These are phyloP conservation scores for Gracilaria domingensis DNA, from an alignment of 23 red algal genomes.

Conservation along the genomic window DNA sequence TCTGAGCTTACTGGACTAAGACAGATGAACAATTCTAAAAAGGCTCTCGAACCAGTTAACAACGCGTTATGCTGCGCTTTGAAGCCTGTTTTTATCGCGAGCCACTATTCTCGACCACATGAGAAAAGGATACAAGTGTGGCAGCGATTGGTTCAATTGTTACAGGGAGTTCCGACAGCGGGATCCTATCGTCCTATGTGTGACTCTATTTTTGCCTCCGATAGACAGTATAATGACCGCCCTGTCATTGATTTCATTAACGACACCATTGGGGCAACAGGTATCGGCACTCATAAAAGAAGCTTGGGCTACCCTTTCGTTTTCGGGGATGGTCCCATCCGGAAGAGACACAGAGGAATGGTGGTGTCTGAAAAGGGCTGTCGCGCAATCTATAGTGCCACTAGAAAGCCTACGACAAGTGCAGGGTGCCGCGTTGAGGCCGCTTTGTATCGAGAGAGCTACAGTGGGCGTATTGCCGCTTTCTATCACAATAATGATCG, in stretches of 20 bases:
- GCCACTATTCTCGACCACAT: slow-evolving; percentile 4
- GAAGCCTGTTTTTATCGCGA: slow-evolving; percentile 11
- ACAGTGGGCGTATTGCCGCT: slow-evolving; percentile 14
- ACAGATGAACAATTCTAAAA: slow-evolving; percentile 45
- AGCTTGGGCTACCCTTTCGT: not conserved
- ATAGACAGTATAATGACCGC: slow-evolving; percentile 12
- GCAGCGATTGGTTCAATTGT: not conserved
- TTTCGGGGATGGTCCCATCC: not conserved
- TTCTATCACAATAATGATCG: too few relatives aligned
- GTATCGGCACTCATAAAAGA: not conserved
- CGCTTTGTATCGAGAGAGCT: slow-evolving; percentile 37
- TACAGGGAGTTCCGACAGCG: slow-evolving; percentile 33
- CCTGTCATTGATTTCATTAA: not conserved
- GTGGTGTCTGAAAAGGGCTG: slow-evolving; percentile 4
- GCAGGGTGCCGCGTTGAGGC: not conserved
- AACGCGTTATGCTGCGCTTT: slow-evolving; percentile 19
- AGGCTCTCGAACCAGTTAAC: slow-evolving; percentile 16
- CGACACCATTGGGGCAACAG: not conserved
- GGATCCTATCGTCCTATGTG: not conserved
- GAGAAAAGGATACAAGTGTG: slow-evolving; percentile 21
- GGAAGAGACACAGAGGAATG: not conserved
- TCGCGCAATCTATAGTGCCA: not conserved
- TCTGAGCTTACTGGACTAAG: not conserved
- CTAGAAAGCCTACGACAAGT: not conserved
- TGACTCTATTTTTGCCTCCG: slow-evolving; percentile 13